phyloP scores from a whole-genome alignment of 768 basidiomycete genomes.

The Termitomyces heimii region DNA sequence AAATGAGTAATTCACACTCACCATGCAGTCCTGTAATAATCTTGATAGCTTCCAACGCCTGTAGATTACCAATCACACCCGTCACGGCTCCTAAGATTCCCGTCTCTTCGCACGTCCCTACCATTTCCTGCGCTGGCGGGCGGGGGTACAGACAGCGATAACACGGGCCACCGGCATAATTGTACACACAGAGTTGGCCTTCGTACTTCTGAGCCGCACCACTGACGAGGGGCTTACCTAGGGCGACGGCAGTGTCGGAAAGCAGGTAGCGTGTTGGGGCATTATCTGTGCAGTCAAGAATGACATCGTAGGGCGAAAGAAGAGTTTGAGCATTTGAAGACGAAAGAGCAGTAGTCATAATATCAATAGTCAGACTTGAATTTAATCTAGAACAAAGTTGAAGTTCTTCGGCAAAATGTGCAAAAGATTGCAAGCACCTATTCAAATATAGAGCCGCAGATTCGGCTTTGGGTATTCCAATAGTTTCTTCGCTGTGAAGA shows the following conservation, averaged over 20 bases:
- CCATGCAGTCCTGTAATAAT: constrained; percentile 12
- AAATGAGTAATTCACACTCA: constrained; percentile 45
- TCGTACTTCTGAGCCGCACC: constrained; percentile 84
- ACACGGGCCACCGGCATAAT: constrained; percentile 74
- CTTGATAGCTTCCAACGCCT: constrained; percentile 89
- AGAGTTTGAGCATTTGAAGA: constrained; percentile 61
- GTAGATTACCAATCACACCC: constrained; percentile 83
- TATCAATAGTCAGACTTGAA: constrained; percentile 55
- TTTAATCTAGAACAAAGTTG: constrained; percentile 55
- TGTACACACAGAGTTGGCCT: constrained; percentile 76
- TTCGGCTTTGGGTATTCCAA: constrained; percentile 77
- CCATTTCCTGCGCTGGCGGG: constrained; percentile 56
- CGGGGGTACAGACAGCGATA: constrained; percentile 92
- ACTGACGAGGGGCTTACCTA: constrained; percentile 37
- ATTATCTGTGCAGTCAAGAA: constrained; percentile 45
- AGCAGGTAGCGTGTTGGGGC: constrained; percentile 88
- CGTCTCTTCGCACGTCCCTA: constrained; percentile 80
- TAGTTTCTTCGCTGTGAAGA: constrained; percentile 69
- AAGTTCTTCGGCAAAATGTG: background rate
- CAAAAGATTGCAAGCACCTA: constrained; percentile 34
- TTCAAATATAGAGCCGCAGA: constrained; percentile 71
- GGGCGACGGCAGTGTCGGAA: constrained; percentile 74
- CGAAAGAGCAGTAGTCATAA: constrained; percentile 47
- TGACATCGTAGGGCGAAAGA: constrained; percentile 13
- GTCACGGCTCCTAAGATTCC: constrained; percentile 88